Conservation (phyloP, 257 asterid species). For the Henckelia pumila region DNA sequence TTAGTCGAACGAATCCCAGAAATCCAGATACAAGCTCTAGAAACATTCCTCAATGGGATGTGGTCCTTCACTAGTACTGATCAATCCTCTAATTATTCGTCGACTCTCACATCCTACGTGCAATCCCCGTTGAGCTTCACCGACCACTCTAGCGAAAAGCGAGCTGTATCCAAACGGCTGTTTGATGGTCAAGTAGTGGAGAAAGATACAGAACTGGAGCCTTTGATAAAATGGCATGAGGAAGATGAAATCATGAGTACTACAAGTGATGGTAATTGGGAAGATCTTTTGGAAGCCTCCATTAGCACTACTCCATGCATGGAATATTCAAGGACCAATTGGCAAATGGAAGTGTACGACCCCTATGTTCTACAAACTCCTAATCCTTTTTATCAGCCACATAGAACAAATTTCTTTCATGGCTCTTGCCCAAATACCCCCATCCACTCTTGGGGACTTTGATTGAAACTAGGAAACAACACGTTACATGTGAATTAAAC, state of each 20-base stretch:
- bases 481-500: too few relatives aligned
- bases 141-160: constrained; percentile 22
- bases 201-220: constrained; percentile 32
- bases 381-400: constrained; percentile 38
- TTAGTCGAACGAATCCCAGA: constrained; percentile 51
- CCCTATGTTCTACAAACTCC: constrained; percentile 24
- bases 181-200: not conserved
- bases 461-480: too few relatives aligned
- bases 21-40: constrained; percentile 56
- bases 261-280: constrained; percentile 39
- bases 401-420: not conserved
- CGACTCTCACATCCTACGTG: constrained; percentile 21
- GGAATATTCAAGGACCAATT: constrained; percentile 20
- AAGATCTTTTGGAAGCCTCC: constrained; percentile 62
- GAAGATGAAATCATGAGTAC: constrained; percentile 36
- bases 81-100: constrained; percentile 36
- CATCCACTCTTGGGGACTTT: constrained; percentile 29
- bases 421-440: constrained; percentile 37
- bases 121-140: constrained; percentile 29
- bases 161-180: not conserved
- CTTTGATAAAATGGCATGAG: constrained; percentile 49
- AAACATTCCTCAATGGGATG: constrained; percentile 52
- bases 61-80: constrained; percentile 63
- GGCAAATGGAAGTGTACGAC: constrained; percentile 40
- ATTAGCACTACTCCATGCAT: constrained; percentile 27